These are phyloP conservation scores for Globisporangium lucens DNA, from an alignment of 352 stramenopile genomes.

Conservation along the genomic window DNA sequence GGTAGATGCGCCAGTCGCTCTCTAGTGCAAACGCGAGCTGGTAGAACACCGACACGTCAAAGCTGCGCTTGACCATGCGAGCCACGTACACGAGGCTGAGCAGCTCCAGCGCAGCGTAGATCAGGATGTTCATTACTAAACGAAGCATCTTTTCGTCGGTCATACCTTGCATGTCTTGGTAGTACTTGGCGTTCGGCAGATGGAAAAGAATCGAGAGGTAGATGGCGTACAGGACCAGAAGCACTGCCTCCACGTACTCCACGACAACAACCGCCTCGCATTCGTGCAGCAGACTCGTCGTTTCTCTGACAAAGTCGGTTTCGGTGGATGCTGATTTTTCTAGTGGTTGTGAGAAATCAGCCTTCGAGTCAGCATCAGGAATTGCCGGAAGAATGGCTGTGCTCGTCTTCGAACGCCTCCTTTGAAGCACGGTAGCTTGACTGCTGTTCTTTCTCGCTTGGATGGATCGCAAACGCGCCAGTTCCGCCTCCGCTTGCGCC, in stretches of 20 bases:
- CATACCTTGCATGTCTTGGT: background rate
- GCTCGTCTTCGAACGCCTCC: too few relatives aligned
- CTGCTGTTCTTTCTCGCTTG: too few relatives aligned
- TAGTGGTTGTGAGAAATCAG: background rate
- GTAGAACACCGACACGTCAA: background rate
- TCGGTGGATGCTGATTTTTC: background rate
- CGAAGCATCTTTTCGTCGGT: background rate
- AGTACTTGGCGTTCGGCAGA: conserved; percentile 5
- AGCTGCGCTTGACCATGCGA: background rate
- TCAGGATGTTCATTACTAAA: background rate
- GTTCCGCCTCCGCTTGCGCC: too few relatives aligned
- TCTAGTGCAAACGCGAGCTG: conserved; percentile 20
- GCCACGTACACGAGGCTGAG: background rate
- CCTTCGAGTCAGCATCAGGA: background rate
- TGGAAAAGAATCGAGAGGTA: conserved; percentile 4
- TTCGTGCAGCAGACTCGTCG: background rate
- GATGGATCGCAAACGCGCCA: too few relatives aligned
- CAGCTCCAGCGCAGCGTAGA: background rate
- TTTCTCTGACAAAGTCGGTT: background rate
- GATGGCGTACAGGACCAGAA: background rate
- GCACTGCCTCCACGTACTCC: conserved; percentile 3
- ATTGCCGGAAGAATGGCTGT: too few relatives aligned
- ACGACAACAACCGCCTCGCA: background rate
- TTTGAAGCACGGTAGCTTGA: too few relatives aligned
- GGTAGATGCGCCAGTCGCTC: conserved; percentile 21